phyloP scores from a whole-genome alignment of 129 eudicot genomes.

The Helichrysum umbraculigerum region DNA sequence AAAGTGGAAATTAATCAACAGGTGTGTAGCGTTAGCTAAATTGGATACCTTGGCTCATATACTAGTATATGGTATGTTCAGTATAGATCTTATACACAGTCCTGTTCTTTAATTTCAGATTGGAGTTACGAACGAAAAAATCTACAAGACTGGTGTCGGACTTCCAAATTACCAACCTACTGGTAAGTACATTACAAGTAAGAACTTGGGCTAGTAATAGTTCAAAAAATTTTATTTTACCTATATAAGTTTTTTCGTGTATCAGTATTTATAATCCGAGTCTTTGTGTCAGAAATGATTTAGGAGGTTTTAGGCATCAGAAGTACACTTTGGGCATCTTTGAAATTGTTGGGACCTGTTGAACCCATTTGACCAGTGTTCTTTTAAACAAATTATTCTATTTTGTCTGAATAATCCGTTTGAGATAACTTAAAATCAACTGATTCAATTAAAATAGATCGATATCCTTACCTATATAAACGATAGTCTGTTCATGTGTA shows the following conservation, averaged over 20 bases:
- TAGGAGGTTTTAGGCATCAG: not conserved
- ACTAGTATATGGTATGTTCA: not conserved
- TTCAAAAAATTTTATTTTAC: too few species aligned
- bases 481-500: not conserved
- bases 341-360: not conserved
- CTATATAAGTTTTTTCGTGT: too few species aligned
- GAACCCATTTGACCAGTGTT: too few species aligned
- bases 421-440: too few species aligned
- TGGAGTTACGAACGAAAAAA: slow-evolving; percentile 42
- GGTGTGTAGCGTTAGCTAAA: slow-evolving; percentile 27
- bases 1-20: slow-evolving; percentile 56
- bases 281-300: not conserved
- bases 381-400: too few species aligned
- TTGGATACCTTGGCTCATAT: not conserved
- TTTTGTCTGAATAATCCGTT: too few species aligned
- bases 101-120: slow-evolving; percentile 33
- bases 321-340: not conserved
- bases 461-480: not conserved
- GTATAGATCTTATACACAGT: not conserved
- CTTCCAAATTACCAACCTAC: slow-evolving; percentile 64
- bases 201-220: slow-evolving; percentile 14
- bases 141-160: slow-evolving; percentile 32
- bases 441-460: not conserved
- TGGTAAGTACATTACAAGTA: slow-evolving; percentile 56
- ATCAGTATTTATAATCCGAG: too few species aligned